Evolutionary conservation across 2,329 filamentous ascomycete genomes (phyloP).

Genomic region (Coniochaeta ligniaria): DNA sequence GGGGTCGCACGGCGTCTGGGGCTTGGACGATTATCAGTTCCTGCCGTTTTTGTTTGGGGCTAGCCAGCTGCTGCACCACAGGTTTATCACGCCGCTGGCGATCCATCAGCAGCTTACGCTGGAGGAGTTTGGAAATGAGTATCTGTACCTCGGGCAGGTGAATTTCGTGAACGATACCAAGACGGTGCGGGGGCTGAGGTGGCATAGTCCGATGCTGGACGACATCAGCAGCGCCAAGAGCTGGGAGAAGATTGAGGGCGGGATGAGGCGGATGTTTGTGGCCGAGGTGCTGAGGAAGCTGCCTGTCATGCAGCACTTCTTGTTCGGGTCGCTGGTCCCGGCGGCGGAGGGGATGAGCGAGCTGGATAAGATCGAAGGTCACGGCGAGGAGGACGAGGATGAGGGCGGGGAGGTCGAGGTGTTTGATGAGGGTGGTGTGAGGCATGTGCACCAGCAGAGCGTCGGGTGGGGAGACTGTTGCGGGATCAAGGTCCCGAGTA

Average conservation of each 20-base stretch:
- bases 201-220: conserved; percentile 98
- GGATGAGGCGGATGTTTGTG: conserved; percentile 96
- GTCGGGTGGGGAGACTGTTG: conserved; percentile 89
- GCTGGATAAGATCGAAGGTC: conserved; percentile 32
- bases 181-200: conserved; percentile 86
- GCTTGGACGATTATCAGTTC: conserved; percentile 95
- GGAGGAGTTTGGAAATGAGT: conserved; percentile 79
- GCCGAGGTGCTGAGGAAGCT: conserved; percentile 88
- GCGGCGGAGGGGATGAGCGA: conserved; percentile 76
- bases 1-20: conserved; percentile 96
- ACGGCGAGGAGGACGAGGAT: conserved; percentile 43
- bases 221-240: conserved; percentile 87
- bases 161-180: conserved; percentile 94
- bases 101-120: conserved; percentile 86
- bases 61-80: conserved; percentile 80
- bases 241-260: conserved; percentile 88
- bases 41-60: conserved; percentile 92
- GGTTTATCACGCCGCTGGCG: conserved; percentile 66
- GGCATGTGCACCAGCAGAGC: conserved; percentile 62
- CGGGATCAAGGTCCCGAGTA: conserved; percentile 94
- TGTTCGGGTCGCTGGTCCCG: conserved; percentile 82
- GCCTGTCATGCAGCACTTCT: conserved; percentile 97
- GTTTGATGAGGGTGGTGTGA: conserved; percentile 54
- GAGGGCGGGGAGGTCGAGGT: conserved; percentile 53
- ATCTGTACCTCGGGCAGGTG: conserved; percentile 87